Base-by-base conservation (phyloP, 2,329 filamentous ascomycete genomes). In the Parastagonospora avenae region DNA sequence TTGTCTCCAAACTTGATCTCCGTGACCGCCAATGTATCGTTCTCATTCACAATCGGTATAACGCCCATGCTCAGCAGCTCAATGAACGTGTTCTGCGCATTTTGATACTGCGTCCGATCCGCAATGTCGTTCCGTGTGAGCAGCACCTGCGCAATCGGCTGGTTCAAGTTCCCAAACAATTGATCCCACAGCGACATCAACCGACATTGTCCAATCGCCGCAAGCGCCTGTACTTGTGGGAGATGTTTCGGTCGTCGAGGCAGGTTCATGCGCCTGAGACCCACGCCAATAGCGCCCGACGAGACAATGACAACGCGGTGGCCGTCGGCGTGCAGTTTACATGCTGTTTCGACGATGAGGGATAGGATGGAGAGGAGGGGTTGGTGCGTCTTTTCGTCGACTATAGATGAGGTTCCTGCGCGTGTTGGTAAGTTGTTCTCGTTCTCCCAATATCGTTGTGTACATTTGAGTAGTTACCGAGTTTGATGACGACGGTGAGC, bases 1-100 rank as follows among this genome's bases (percentile, higher is more conserved):
- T 99, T 99, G 80, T 99, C 94, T 61, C 94, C 94, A 70, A 99
- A 99, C 80, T 97, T 97, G 78, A 99, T 99, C 82, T 99, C 94
- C 70, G 93, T 90, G 59, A 99, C 94, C 19, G 92, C 91, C 47
- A 99, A 79, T 2, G 94, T 99, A 74, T 99, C 94, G 74, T 99
- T 99, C 77, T 99, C 94, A 68, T 99, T 99, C 58, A 99, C 94
- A 65, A 99, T 97, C 8, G 94, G 94, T 57, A 99, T 95, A 24
- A 97, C 93, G 2, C 92, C 92, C 88, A 97, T 94, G 66, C 92
- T 87, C 14, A 99, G 79, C 40, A 97, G 82, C 74, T 96, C 91
- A 45, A 86, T 84, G 71, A 99, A 90, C 0, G 94, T 97, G 70
- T 96, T 97, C 76, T 97, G 92, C 0, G 94, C 94, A 77, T 99